Evolutionary conservation across 1,284 basidiomycete genomes (phyloP), one percentile per base, ranked within the genome.

Genomic region (Somion occarium): DNA sequence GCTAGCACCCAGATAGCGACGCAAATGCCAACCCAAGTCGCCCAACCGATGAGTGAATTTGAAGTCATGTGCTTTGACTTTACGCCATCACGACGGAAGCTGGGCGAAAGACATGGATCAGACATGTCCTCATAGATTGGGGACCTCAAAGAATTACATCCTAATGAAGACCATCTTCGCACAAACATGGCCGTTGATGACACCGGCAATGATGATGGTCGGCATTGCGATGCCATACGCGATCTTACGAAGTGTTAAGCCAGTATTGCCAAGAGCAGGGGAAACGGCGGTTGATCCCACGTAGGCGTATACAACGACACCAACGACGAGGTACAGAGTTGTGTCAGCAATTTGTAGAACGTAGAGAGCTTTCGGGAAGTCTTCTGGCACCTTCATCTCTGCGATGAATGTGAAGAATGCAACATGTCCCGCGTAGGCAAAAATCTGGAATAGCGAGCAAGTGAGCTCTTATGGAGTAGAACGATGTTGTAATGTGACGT

Each of bases 351-450:
- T 61, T 41, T 67, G 65, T 3, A 67, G 61, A 41, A 55, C 45
- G 49, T 56, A 66, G 1, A 67, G 59, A 4, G 65, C 59, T 49
- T 67, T 67, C 9, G 61, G 52, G 56, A 67, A 67, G 53, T 67
- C 65, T 56, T 71, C 59, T 2, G 79, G 78, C 44, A 59, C 57
- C 48, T 66, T 65, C 79, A 80, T 80, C 59, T 81, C 79, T 15
- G 79, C 76, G 47, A 80, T 79, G 44, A 80, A 66, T 9, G 79
- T 75, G 58, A 80, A 80, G 64, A 80, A 79, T 61, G 71, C 71
- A 24, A 63, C 64, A 42, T 67, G 65, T 73, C 76, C 77, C 44
- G 77, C 75, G 59, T 79, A 79, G 2, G 77, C 71, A 57, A 79
- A 80, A 34, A 80, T 75, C 75, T 79, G 24, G 15, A 2, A 3